phyloP scores from a whole-genome alignment of 192 early-diverging fungal species.

The Ambispora gerdemannii region DNA sequence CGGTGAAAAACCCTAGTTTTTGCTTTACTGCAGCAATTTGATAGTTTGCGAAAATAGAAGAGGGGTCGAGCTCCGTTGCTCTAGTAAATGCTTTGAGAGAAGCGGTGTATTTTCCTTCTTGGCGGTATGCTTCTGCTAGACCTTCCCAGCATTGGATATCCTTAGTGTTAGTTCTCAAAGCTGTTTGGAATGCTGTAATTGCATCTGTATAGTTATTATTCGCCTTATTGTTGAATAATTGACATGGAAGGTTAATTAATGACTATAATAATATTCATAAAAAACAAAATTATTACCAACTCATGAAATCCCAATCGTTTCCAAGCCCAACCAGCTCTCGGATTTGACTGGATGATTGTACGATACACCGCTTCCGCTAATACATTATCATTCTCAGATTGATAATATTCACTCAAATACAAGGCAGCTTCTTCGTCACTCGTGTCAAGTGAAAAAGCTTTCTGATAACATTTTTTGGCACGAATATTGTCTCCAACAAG shows the following conservation, averaged over 20 bases:
- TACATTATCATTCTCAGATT: slow-evolving; percentile 43
- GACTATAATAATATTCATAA: too few relatives aligned
- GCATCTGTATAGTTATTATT: slow-evolving; percentile 49
- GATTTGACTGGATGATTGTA: slow-evolving; percentile 38
- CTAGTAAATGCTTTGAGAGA: slow-evolving; percentile 73
- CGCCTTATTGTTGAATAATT: too few relatives aligned
- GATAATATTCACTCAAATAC: slow-evolving; percentile 61
- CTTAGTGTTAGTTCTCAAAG: slow-evolving; percentile 68
- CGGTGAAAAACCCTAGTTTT: slow-evolving; percentile 48
- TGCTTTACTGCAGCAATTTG: slow-evolving; percentile 52
- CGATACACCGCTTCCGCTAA: slow-evolving; percentile 52
- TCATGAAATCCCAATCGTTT: slow-evolving; percentile 70
- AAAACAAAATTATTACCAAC: slow-evolving; percentile 41
- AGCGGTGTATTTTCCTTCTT: slow-evolving; percentile 68
- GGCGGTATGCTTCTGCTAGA: slow-evolving; percentile 70
- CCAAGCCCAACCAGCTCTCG: slow-evolving; percentile 74
- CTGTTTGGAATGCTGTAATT: slow-evolving; percentile 73
- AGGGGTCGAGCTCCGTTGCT: slow-evolving; percentile 63
- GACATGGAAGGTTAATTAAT: too few relatives aligned
- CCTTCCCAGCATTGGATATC: slow-evolving; percentile 73
- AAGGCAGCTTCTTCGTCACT: slow-evolving; percentile 65
- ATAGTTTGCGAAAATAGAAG: slow-evolving; percentile 42
- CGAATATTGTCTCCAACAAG: slow-evolving; percentile 64
- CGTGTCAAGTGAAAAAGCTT: slow-evolving; percentile 70
- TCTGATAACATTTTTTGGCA: slow-evolving; percentile 78